phyloP scores from a whole-genome alignment of 306 rosid genomes.

The Luffa acutangula region DNA sequence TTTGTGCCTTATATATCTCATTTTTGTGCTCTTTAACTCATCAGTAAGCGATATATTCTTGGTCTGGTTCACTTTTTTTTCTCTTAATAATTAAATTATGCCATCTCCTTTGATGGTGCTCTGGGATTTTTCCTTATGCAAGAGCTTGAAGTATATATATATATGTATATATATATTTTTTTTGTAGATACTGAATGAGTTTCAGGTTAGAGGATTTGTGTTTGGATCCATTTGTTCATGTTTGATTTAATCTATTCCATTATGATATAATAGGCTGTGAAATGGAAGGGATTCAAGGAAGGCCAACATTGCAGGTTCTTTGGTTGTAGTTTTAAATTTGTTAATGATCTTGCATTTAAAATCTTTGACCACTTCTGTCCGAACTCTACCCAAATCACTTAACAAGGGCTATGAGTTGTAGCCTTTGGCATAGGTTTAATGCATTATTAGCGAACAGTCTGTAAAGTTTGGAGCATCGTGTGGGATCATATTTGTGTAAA shows the following conservation, averaged over 20 bases:
- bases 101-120: not conserved
- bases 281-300: not conserved
- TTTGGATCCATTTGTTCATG: not conserved
- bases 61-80: not conserved
- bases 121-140: not conserved
- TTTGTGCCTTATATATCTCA: not conserved
- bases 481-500: conserved; percentile 1
- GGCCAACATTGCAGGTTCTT: not conserved
- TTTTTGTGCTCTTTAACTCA: not conserved
- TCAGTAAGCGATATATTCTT: not conserved
- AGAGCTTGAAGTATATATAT: not conserved
- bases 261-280: not conserved
- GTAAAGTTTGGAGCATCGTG: conserved; percentile 9
- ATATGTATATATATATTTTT: too few relatives aligned
- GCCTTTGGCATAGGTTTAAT: conserved; percentile 4
- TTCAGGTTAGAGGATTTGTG: not conserved
- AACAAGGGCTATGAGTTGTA: not conserved
- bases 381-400: not conserved
- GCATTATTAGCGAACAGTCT: conserved; percentile 8
- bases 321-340: not conserved
- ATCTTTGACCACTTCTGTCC: not conserved
- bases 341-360: not conserved
- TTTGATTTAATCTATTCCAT: not conserved
- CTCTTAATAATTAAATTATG: not conserved
- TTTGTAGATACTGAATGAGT: not conserved